These are phyloP conservation scores for Dendrothele bispora DNA, from an alignment of 768 basidiomycete genomes.

Conservation along the genomic window DNA sequence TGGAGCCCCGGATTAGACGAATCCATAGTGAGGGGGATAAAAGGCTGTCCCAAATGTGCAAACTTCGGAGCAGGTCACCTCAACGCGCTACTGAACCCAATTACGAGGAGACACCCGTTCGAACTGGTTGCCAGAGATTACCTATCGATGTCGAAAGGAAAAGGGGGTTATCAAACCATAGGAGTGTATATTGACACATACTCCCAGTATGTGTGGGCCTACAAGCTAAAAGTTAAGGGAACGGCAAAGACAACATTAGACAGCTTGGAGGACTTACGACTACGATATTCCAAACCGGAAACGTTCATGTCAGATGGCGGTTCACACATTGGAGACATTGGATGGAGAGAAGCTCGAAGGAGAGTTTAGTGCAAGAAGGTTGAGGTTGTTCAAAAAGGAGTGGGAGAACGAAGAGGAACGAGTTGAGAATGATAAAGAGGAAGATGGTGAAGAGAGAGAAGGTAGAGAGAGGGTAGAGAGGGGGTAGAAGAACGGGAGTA, in stretches of 20 bases:
- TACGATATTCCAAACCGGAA: no score
- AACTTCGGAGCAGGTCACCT: conserved; percentile 6
- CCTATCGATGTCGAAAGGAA: conserved; percentile 9
- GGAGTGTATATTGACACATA: conserved; percentile 30
- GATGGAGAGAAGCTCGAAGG: no score
- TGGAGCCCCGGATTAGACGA: conserved; percentile 21
- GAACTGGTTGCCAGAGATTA: conserved; percentile 15
- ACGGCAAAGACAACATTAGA: neutral
- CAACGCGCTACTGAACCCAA: conserved; percentile 32
- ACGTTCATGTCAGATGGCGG: no score
- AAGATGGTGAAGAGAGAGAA: no score
- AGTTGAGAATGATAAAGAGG: no score
- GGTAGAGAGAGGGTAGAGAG: no score
- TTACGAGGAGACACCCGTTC: conserved; percentile 15
- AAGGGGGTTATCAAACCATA: conserved; percentile 10
- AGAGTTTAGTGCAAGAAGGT: no score
- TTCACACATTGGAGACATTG: no score
- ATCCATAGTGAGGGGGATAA: conserved; percentile 20
- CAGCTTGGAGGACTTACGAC: no score
- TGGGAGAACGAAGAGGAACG: no score
- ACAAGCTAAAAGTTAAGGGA: conserved; percentile 19
- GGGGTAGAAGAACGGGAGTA: no score
- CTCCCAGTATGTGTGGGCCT: conserved; percentile 29
- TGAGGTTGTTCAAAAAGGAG: no score
- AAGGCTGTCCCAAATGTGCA: conserved; percentile 17